phyloP scores from a whole-genome alignment of 495 filamentous ascomycete genomes.

The Entonaema liquescens region DNA sequence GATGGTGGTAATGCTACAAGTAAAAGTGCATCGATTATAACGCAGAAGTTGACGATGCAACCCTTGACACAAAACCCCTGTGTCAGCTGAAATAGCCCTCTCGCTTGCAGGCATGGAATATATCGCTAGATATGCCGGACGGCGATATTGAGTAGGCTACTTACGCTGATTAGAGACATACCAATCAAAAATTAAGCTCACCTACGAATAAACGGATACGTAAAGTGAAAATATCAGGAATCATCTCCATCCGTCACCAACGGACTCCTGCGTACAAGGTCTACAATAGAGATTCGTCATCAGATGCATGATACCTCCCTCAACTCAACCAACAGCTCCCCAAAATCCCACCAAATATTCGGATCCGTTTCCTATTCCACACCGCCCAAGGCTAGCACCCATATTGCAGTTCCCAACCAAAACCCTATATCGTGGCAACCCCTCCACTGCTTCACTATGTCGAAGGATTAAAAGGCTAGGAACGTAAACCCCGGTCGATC shows the following conservation, averaged over 20 bases:
- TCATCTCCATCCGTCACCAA: too few species aligned
- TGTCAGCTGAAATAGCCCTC: not conserved
- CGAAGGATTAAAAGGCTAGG: not conserved
- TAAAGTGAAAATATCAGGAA: not conserved
- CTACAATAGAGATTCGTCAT: not conserved
- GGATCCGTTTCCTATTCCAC: not conserved
- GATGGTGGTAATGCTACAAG: not conserved
- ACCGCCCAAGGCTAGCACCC: not conserved
- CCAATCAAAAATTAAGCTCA: too few species aligned
- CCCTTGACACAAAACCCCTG: not conserved
- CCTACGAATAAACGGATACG: too few species aligned
- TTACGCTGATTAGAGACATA: not conserved
- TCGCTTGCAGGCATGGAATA: not conserved
- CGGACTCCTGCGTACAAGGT: not conserved
- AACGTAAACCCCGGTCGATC: not conserved
- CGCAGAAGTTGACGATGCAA: not conserved
- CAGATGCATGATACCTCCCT: not conserved
- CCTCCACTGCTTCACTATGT: not conserved
- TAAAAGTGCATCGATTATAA: not conserved
- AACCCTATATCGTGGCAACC: not conserved
- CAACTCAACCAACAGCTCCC: not conserved
- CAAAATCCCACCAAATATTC: not conserved
- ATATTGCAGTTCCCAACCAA: not conserved
- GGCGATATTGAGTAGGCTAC: not conserved
- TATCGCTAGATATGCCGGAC: not conserved